These are phyloP conservation scores for Leishmania mexicana DNA, from an alignment of 208 protist species.

Conservation along the genomic window DNA sequence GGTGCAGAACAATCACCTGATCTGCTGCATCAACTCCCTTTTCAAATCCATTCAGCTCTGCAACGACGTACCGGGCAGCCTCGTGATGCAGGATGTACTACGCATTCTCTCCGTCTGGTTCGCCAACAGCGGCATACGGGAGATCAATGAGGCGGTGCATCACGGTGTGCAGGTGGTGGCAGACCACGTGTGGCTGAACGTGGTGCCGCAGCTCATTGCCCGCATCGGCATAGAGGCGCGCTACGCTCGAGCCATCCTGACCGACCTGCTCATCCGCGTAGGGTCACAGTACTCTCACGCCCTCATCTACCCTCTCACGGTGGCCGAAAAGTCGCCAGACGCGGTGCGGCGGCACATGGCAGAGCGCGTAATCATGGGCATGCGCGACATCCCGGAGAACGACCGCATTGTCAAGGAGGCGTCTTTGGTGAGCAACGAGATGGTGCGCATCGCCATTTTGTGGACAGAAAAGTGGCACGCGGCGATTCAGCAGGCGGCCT, in stretches of 20 bases:
- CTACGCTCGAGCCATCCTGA: slow-evolving; percentile 91
- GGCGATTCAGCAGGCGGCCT: slow-evolving; percentile 96
- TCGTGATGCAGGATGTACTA: slow-evolving; percentile 97
- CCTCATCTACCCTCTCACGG: slow-evolving; percentile 99
- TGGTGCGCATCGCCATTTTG: slow-evolving; percentile 99
- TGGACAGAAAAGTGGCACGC: slow-evolving; percentile 96
- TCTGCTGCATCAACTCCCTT: slow-evolving; percentile 74
- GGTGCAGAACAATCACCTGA: slow-evolving; percentile 65
- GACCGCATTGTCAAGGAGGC: slow-evolving; percentile 93
- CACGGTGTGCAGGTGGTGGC: slow-evolving; percentile 93
- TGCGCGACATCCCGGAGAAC: slow-evolving; percentile 68
- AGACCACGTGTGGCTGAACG: slow-evolving; percentile 98
- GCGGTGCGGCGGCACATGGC: slow-evolving; percentile 76
- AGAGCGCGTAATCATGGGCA: slow-evolving; percentile 77
- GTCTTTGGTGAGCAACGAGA: slow-evolving; percentile 97
- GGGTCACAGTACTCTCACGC: slow-evolving; percentile 98
- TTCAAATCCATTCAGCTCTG: slow-evolving; percentile 84
- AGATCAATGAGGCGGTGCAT: slow-evolving; percentile 86
- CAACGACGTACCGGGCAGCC: slow-evolving; percentile 67
- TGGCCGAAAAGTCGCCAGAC: slow-evolving; percentile 93
- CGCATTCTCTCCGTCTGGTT: slow-evolving; percentile 99
- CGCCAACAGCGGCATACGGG: slow-evolving; percentile 74
- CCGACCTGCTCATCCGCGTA: slow-evolving; percentile 94
- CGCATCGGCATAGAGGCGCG: slow-evolving; percentile 95
- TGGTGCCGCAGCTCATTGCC: slow-evolving; percentile 99